These are phyloP conservation scores for Remersonia thermophila DNA, from an alignment of 2,329 filamentous ascomycete species.

Conservation along the genomic window DNA sequence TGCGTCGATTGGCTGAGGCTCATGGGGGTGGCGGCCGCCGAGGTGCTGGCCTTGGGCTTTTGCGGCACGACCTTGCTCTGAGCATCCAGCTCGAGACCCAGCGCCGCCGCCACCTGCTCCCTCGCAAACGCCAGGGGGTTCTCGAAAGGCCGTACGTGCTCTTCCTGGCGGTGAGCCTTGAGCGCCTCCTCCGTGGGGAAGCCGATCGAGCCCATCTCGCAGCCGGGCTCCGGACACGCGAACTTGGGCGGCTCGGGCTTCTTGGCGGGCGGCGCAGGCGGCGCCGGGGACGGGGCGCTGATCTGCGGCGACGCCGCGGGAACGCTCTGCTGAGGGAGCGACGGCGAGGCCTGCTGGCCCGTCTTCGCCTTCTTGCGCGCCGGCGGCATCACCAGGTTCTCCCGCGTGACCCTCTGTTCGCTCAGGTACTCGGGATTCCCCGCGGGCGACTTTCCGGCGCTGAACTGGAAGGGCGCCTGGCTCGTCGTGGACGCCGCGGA, in stretches of 20 bases:
- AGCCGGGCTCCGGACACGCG: constrained; percentile 41
- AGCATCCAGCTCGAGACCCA: constrained; percentile 35
- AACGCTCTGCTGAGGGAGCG: constrained; percentile 26
- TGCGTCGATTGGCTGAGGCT: constrained; percentile 33
- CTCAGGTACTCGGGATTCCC: constrained; percentile 45
- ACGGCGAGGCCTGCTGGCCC: constrained; percentile 25
- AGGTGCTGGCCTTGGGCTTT: too few species aligned
- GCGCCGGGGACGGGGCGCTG: constrained; percentile 37
- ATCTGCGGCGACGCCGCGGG: constrained; percentile 35
- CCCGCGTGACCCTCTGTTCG: constrained; percentile 38
- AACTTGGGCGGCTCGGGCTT: constrained; percentile 24
- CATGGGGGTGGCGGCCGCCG: constrained; percentile 25
- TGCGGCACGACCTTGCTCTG: constrained; percentile 27
- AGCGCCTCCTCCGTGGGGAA: constrained; percentile 44
- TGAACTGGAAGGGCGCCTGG: constrained; percentile 45
- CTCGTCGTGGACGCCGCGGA: constrained; percentile 45
- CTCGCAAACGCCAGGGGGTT: constrained; percentile 41
- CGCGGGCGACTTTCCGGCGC: constrained; percentile 41
- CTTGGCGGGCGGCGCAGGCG: constrained; percentile 30
- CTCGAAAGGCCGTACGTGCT: constrained; percentile 43
- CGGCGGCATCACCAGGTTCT: constrained; percentile 41
- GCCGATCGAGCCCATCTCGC: constrained; percentile 36
- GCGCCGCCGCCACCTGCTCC: constrained; percentile 35
- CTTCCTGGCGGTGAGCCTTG: constrained; percentile 42
- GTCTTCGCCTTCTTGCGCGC: constrained; percentile 44